Conservation (phyloP, 495 filamentous ascomycete genomes). For the Xylaria castorea region DNA sequence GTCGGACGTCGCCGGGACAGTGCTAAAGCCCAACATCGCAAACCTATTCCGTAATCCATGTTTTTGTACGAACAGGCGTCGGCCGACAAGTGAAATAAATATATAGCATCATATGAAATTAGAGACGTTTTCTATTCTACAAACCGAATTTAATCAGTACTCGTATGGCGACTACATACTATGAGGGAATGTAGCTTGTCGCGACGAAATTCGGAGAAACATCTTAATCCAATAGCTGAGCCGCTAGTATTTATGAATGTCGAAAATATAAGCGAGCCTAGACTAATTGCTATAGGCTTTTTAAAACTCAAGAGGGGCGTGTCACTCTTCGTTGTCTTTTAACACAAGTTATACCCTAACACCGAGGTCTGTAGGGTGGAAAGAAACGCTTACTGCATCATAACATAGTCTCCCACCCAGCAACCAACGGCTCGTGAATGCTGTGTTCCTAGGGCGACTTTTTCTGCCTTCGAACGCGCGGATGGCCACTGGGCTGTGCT, state of each 20-base stretch:
- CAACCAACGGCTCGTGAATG: background rate
- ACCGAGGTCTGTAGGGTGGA: background rate
- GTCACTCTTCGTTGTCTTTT: background rate
- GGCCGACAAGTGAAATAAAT: background rate
- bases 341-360: background rate
- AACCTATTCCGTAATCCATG: background rate
- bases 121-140: background rate
- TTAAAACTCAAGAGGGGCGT: background rate
- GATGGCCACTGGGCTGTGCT: background rate
- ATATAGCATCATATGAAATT: background rate
- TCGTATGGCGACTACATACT: background rate
- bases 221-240: background rate
- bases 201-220: background rate
- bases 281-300: background rate
- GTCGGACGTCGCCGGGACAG: conserved; percentile 13
- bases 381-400: background rate
- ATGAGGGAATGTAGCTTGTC: background rate
- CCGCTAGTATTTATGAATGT: background rate
- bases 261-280: background rate
- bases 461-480: background rate
- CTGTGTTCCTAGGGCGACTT: background rate
- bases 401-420: background rate
- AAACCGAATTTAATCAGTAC: no score
- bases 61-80: background rate
- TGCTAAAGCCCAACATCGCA: background rate